Evolutionary conservation across 2,329 filamentous ascomycete genomes (phyloP).

Genomic region (Fusarium buxicola): DNA sequence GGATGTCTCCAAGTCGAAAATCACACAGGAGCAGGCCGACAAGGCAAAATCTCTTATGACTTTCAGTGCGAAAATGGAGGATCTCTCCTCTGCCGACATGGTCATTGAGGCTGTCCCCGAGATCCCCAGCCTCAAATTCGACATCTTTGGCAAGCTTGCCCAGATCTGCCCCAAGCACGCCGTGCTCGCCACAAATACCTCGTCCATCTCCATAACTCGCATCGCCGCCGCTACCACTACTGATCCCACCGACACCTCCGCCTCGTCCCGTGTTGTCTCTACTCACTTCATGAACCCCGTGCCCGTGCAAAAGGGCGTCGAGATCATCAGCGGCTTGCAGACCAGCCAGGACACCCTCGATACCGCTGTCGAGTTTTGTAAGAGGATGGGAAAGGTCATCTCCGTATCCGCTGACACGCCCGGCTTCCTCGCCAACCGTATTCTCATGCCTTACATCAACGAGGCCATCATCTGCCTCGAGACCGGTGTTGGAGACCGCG

Average conservation of each 20-base stretch:
- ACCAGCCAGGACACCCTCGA: slow-evolving; percentile 86
- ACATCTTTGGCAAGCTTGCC: slow-evolving; percentile 87
- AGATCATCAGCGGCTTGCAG: slow-evolving; percentile 95
- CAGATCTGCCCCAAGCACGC: slow-evolving; percentile 85
- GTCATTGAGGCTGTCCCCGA: slow-evolving; percentile 98
- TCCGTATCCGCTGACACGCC: slow-evolving; percentile 90
- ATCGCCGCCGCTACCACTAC: slow-evolving; percentile 88
- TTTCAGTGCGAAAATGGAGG: slow-evolving; percentile 78
- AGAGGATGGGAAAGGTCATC: slow-evolving; percentile 91
- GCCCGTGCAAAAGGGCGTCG: slow-evolving; percentile 94
- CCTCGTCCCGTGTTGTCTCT: slow-evolving; percentile 87
- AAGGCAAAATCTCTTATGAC: slow-evolving; percentile 76
- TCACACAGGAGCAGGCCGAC: slow-evolving; percentile 85
- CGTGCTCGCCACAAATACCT: slow-evolving; percentile 96
- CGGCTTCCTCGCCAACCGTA: slow-evolving; percentile 95
- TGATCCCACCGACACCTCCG: slow-evolving; percentile 82
- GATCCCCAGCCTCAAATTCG: slow-evolving; percentile 86
- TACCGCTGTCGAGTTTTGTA: slow-evolving; percentile 85
- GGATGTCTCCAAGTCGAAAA: slow-evolving; percentile 87
- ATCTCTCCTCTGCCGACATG: slow-evolving; percentile 88
- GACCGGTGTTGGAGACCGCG: slow-evolving; percentile 87
- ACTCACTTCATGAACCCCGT: slow-evolving; percentile 99
- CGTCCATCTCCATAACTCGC: slow-evolving; percentile 96
- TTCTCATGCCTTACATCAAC: slow-evolving; percentile 99
- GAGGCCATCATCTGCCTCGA: slow-evolving; percentile 97